These are phyloP conservation scores for Fraxinus sp. DNA, from an alignment of 305 asterid genomes.

Conservation along the genomic window DNA sequence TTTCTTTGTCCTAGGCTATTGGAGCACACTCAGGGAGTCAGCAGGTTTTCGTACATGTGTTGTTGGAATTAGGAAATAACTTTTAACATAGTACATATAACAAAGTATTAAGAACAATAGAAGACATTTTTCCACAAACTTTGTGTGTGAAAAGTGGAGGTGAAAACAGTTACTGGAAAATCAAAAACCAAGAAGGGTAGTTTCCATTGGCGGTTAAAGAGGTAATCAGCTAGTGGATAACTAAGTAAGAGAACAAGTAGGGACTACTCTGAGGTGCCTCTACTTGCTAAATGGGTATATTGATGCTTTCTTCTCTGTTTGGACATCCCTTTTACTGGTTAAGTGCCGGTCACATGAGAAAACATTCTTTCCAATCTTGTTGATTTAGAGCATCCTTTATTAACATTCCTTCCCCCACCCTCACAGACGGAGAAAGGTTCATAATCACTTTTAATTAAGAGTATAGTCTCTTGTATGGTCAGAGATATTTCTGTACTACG, in stretches of 20 bases:
- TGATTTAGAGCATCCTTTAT: not conserved
- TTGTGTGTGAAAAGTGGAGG: not conserved
- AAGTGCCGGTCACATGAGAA: not conserved
- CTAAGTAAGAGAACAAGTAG: not conserved
- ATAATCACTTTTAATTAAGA: not conserved
- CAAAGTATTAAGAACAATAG: not conserved
- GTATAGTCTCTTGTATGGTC: not conserved
- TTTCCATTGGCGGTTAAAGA: not conserved
- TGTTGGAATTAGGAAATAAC: not conserved
- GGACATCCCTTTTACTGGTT: not conserved
- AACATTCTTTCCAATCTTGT: slow-evolving; percentile 7
- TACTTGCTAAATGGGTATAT: not conserved
- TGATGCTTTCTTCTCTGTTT: not conserved
- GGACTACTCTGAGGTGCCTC: not conserved
- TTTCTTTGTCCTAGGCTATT: not conserved
- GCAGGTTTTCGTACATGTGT: not conserved
- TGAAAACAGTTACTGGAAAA: not conserved
- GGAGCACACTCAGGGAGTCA: not conserved
- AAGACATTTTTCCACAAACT: not conserved
- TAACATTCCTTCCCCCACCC: not conserved
- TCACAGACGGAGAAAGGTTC: not conserved
- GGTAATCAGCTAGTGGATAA: not conserved
- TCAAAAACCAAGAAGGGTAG: not conserved
- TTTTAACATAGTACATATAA: not conserved
- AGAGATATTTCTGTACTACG: not conserved